Base-by-base conservation (phyloP, 805 yeast species). In the Barnettozyma populi region DNA sequence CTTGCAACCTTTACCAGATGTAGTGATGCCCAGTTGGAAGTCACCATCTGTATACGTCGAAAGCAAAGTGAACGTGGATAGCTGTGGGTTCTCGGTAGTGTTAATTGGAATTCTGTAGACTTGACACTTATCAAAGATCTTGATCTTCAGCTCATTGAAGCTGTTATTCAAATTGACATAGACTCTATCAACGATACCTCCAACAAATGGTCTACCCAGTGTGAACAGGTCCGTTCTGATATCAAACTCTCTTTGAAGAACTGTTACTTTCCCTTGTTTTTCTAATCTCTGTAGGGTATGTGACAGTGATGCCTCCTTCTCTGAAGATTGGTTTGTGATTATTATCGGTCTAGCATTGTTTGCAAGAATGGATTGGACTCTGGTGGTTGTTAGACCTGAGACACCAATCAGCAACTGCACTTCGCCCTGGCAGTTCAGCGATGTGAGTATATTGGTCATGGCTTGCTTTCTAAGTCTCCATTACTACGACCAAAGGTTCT, bases 1-100 rank as follows among this genome's bases (percentile, higher is more conserved):
- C 44, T 88, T 79, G 68, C 97, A 90, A 5, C 97, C 97, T 66
- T 86, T 86, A 0, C 96, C 95, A 23, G 82, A 78, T 0, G 97
- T 90, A 3, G 92, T 80, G 9, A 90, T 79, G 1, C 96, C 95
- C 45, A 90, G 55, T 63, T 86, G 92, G 65, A 90, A 80, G 44
- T 77, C 80, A 7, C 95, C 94, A 48, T 82, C 80, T 2, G 71
- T 68, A 59, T 77, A 79, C 0, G 90, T 79, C 0, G 97, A 85
- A 20, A 89, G 69, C 46, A 89, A 64, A 1, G 92, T 79, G 62
- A 90, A 90, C 0, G 90, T 79, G 46, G 94, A 86, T 23, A 75
- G 70, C 29, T 80, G 81, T 0, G 90, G 80, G 14, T 80, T 75
- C 53, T 88, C 96, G 0, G 85, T 75, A 1, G 86, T 84, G 60